These are phyloP conservation scores for Penicillium sp. DNA, from an alignment of 2,329 filamentous ascomycete genomes.

Conservation along the genomic window DNA sequence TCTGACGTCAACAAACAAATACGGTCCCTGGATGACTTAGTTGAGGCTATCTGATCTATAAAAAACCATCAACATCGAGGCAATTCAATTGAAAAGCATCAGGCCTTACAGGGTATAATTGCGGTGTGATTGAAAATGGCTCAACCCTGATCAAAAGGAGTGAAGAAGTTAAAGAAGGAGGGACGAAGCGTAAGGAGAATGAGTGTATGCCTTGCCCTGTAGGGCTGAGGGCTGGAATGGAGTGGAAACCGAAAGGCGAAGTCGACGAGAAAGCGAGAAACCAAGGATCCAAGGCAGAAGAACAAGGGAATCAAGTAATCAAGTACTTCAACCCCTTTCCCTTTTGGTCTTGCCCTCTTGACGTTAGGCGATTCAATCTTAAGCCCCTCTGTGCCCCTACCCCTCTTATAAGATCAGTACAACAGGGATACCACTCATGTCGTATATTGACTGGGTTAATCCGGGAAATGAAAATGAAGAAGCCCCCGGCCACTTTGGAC, in stretches of 20 bases:
- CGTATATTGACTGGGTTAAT: constrained; percentile 7
- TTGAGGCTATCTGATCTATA: constrained; percentile 3
- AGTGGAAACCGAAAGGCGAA: neutral
- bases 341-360: constrained; percentile 7
- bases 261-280: constrained; percentile 1
- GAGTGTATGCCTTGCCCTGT: constrained; percentile 3
- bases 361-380: constrained; percentile 11
- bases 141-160: constrained; percentile 2
- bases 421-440: neutral
- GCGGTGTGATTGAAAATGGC: neutral
- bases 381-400: constrained; percentile 1
- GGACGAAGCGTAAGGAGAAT: neutral
- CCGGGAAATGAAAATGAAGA: constrained; percentile 5
- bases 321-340: neutral
- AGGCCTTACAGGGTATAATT: neutral
- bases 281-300: constrained; percentile 2
- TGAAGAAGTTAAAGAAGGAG: constrained; percentile 5
- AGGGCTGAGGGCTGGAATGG: constrained; percentile 8
- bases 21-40: neutral
- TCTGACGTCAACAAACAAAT: constrained; percentile 21
- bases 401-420: neutral
- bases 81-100: neutral
- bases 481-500: neutral
- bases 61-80: neutral
- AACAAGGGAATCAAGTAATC: constrained; percentile 18